Conservation (phyloP, 495 filamentous ascomycete species). For the Amorphotheca resinae region DNA sequence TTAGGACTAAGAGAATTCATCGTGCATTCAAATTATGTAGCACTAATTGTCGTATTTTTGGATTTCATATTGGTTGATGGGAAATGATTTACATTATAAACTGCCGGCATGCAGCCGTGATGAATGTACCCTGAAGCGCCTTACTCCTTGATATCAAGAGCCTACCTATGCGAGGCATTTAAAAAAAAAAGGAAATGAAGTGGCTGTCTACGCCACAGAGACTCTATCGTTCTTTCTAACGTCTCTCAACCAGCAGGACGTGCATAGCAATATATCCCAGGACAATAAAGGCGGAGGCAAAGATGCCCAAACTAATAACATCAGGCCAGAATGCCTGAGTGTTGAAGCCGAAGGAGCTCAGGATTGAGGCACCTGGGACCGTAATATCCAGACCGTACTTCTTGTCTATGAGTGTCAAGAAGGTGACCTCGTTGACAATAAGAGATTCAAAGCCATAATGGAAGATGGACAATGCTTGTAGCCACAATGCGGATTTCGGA, state of each 20-base stretch:
- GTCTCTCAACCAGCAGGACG: conserved; percentile 80
- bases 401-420: conserved; percentile 77
- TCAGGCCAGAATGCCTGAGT: conserved; percentile 75
- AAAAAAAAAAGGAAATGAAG: no score
- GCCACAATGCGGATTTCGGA: conserved; percentile 67
- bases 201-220: no score
- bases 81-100: no score
- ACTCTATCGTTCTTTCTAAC: no score
- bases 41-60: no score
- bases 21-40: no score
- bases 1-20: no score
- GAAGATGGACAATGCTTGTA: conserved; percentile 97
- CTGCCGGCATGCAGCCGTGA: no score
- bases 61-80: no score
- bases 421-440: conserved; percentile 95
- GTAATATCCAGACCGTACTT: conserved; percentile 94
- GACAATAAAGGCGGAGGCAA: conserved; percentile 72
- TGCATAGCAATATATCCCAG: conserved; percentile 92
- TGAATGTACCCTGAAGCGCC: no score
- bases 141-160: no score
- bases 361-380: conserved; percentile 85
- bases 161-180: no score
- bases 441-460: conserved; percentile 95
- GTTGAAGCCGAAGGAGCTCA: conserved; percentile 88
- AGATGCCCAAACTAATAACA: conserved; percentile 66